Conservation (phyloP, 1,139 yeast species). For the Magnusiomyces clavatus region DNA sequence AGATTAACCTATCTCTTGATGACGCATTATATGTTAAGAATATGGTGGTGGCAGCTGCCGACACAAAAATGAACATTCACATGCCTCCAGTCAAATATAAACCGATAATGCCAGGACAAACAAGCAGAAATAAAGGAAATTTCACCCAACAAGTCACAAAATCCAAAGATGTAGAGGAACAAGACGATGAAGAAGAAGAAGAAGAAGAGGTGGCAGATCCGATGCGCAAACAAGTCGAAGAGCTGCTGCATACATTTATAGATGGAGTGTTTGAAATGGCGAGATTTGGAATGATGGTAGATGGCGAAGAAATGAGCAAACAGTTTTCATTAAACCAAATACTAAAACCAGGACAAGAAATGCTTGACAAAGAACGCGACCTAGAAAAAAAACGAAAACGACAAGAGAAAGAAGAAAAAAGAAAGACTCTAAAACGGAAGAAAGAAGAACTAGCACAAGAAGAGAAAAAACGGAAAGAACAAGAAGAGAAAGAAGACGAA, state of each 20-base stretch:
- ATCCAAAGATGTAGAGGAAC: too few relatives aligned
- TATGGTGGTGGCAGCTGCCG: conserved; percentile 36
- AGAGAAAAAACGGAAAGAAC: too few relatives aligned
- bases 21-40: conserved; percentile 45
- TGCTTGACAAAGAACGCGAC: not conserved
- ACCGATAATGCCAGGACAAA: not conserved
- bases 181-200: conserved; percentile 21
- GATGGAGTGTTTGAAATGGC: conserved; percentile 47
- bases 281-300: conserved; percentile 43
- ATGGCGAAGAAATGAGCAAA: conserved; percentile 28
- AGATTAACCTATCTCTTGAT: conserved; percentile 43
- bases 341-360: not conserved
- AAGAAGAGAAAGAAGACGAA: conserved; percentile 5
- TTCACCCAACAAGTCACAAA: not conserved
- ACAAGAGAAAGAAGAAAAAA: conserved; percentile 7
- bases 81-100: conserved; percentile 31
- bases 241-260: conserved; percentile 38
- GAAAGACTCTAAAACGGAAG: not conserved
- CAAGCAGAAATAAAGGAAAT: not conserved
- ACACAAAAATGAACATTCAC: conserved; percentile 40
- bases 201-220: conserved; percentile 36
- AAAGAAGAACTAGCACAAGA: not conserved
- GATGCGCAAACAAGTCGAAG: conserved; percentile 39
- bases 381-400: too few relatives aligned
- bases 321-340: conserved; percentile 1